Evolutionary conservation across 179 eudicot genomes (phyloP), one percentile per base, ranked within the genome.

Genomic region (Gypsophila paniculata): DNA sequence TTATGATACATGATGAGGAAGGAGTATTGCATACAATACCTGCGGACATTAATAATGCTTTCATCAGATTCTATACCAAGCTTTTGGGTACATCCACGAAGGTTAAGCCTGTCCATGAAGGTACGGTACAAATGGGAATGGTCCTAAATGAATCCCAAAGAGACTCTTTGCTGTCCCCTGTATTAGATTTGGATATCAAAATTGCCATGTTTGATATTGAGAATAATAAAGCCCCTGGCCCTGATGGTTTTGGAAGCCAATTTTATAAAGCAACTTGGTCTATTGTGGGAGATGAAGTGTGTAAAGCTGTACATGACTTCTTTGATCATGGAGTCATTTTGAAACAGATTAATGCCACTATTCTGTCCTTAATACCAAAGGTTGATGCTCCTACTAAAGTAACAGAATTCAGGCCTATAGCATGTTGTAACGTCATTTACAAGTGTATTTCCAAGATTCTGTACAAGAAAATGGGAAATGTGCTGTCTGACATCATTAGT

Each of bases 341-440:
- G 36, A 69, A 69, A 17, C 48, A 51, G 48, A 7, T 69, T 6
- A 69, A 52, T 19, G 14, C 5, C 18, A 69, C 61, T 2, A 54
- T 13, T 13, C 39, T 69, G 10, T 25, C 59, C 2, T 10, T 69
- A 6, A 69, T 69, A 12, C 72, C 72, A 25, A 69, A 51, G 14
- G 61, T 51, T 2, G 46, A 25, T 13, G 15, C 8, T 15, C 72
- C 72, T 22, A 52, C 15, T 39, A 8, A 15, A 12, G 72, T 66
- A 1, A 22, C 32, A 4, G 72, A 29, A 22, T 69, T 52, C 13
- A 42, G 70, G 21, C 70, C 70, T 5, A 65, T 66, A 3, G 70
- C 70, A 2, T 66, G 70, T 34, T 66, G 70, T 42, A 66, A 66
- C 53, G 15, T 23, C 2, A 18, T 69, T 1, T 69, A 69, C 38